Percentiles rank a stretch among this genome's conserved stretches.
Evolutionary conservation across 106 monocot genomes (phyloP).

Genomic region (Dioscorea alata): DNA sequence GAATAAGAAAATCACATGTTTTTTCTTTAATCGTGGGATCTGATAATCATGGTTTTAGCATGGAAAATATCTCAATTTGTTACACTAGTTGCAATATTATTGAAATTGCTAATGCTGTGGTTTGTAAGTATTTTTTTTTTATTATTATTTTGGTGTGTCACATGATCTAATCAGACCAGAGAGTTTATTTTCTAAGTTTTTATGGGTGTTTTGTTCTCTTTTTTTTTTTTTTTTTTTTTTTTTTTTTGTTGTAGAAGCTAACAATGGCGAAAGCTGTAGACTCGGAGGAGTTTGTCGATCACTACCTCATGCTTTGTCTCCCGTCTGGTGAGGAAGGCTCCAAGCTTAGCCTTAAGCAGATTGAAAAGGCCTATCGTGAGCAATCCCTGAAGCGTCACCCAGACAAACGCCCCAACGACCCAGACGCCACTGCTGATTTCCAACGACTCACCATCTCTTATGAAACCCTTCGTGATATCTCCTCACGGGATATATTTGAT

Average conservation of each 20-base stretch:
- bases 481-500: constrained; percentile 47
- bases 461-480: constrained; percentile 63
- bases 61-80: too few relatives aligned
- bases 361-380: constrained; percentile 67
- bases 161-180: too few relatives aligned
- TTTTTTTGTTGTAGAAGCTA: not conserved
- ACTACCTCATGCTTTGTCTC: constrained; percentile 73
- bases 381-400: constrained; percentile 85
- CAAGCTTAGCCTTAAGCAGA: constrained; percentile 44
- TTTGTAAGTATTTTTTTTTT: too few relatives aligned
- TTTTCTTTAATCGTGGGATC: too few relatives aligned
- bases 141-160: too few relatives aligned
- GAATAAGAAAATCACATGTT: too few relatives aligned
- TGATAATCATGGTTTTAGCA: too few relatives aligned
- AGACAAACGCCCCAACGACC: constrained; percentile 94
- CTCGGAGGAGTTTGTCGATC: constrained; percentile 39
- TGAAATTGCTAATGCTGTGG: too few relatives aligned
- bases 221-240: too few relatives aligned
- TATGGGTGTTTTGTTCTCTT: too few relatives aligned
- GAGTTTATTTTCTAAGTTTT: too few relatives aligned
- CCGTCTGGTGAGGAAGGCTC: constrained; percentile 67
- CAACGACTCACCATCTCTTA: constrained; percentile 76
- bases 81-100: too few relatives aligned
- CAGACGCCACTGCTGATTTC: constrained; percentile 90
- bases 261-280: not conserved